phyloP scores from a whole-genome alignment of 805 yeast genomes.

The Starmera caribaea region DNA sequence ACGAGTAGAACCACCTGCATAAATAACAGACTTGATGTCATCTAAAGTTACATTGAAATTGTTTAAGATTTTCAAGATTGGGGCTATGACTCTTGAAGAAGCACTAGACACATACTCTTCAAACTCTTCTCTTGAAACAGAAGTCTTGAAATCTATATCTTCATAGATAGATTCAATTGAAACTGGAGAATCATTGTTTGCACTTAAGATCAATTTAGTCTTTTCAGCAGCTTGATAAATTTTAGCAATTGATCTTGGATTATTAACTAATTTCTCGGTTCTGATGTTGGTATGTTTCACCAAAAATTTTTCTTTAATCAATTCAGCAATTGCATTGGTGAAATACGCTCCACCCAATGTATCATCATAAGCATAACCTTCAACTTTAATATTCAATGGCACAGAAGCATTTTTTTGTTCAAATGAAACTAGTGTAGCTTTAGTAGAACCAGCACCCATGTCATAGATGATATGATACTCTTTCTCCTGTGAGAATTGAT shows the following conservation, averaged over 20 bases:
- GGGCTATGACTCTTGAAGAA: conserved; percentile 36
- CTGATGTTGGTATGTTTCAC: conserved; percentile 29
- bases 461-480: conserved; percentile 72
- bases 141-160: conserved; percentile 64
- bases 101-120: conserved; percentile 44
- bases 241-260: conserved; percentile 53
- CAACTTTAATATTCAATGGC: conserved; percentile 44
- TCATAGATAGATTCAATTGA: conserved; percentile 66
- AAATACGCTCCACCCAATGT: conserved; percentile 67
- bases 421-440: conserved; percentile 74
- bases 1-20: conserved; percentile 87
- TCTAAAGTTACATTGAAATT: conserved; percentile 19
- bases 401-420: conserved; percentile 33
- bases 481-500: conserved; percentile 33
- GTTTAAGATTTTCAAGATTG: conserved; percentile 43
- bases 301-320: conserved; percentile 53
- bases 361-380: conserved; percentile 63
- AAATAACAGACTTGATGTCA: conserved; percentile 55
- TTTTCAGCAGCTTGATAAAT: conserved; percentile 81
- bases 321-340: conserved; percentile 53
- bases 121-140: conserved; percentile 70
- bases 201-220: conserved; percentile 79
- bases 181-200: conserved; percentile 71
- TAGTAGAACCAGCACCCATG: conserved; percentile 87
- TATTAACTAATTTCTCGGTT: conserved; percentile 28